phyloP scores from a whole-genome alignment of 179 eudicot species.

The Beta macrorhiza region DNA sequence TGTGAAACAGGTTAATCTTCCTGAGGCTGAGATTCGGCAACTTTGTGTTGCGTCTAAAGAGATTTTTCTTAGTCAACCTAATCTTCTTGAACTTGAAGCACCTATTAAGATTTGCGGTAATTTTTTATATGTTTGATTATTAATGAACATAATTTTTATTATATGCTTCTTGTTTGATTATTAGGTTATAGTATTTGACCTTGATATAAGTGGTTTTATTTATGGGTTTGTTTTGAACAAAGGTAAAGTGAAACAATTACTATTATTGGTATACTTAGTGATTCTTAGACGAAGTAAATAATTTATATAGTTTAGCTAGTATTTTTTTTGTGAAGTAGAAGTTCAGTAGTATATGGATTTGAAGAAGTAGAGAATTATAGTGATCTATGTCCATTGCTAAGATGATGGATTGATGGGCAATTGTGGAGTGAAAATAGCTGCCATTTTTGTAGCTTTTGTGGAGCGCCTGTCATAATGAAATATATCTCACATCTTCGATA shows the following conservation, averaged over 20 bases:
- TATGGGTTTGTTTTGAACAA: too few species aligned
- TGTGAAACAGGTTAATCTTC: slow-evolving; percentile 55
- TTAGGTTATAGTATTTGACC: not conserved
- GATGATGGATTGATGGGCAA: not conserved
- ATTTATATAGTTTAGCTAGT: not conserved
- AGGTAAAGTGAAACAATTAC: too few species aligned
- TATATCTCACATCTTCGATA: too few species aligned
- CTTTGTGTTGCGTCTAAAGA: slow-evolving; percentile 62
- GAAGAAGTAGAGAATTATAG: not conserved
- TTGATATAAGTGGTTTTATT: too few species aligned
- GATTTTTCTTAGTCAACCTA: slow-evolving; percentile 67
- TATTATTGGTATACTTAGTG: too few species aligned
- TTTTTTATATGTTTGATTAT: not conserved
- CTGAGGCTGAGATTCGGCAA: slow-evolving; percentile 60
- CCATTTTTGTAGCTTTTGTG: too few species aligned
- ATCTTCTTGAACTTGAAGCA: slow-evolving; percentile 79
- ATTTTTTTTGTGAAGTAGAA: not conserved
- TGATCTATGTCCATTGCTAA: not conserved
- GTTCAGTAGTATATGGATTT: not conserved
- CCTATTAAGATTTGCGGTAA: slow-evolving; percentile 84
- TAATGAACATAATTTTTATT: not conserved
- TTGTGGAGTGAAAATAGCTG: too few species aligned
- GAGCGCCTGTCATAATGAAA: too few species aligned
- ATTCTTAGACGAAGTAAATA: not conserved
- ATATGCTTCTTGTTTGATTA: not conserved